Percentiles rank a stretch among this genome's conserved stretches.
Evolutionary conservation across 169 alveolate species (phyloP).

Genomic region (Plasmodium gonderi): DNA sequence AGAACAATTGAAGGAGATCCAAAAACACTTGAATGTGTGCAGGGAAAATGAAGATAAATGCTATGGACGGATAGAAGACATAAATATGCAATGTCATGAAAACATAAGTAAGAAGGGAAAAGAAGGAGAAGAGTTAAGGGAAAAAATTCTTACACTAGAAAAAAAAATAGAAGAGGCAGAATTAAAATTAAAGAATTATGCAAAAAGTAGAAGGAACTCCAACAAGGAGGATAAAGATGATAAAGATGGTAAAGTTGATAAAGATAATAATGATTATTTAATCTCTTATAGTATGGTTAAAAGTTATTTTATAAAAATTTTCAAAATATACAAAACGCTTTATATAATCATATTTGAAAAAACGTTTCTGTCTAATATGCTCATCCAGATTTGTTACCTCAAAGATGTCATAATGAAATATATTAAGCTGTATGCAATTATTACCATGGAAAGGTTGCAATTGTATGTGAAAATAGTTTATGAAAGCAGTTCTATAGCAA

Average conservation of each 20-base stretch:
- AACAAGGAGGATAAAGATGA: not conserved
- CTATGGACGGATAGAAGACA: not conserved
- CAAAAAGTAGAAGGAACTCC: not conserved
- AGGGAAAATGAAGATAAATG: slow-evolving; percentile 21
- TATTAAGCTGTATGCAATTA: not conserved
- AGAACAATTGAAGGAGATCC: not conserved
- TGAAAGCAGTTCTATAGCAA: not conserved
- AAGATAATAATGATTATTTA: slow-evolving; percentile 4
- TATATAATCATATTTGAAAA: slow-evolving; percentile 27
- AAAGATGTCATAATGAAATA: not conserved
- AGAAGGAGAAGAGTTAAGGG: not conserved
- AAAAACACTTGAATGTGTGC: slow-evolving; percentile 9
- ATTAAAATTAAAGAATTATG: not conserved
- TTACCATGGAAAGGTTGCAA: not conserved
- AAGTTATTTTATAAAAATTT: slow-evolving; percentile 14
- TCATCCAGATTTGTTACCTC: not conserved
- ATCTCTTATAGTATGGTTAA: slow-evolving; percentile 19
- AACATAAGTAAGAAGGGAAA: slow-evolving; percentile 13
- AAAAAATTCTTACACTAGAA: slow-evolving; percentile 21
- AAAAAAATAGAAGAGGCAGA: slow-evolving; percentile 4
- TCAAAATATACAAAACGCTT: slow-evolving; percentile 48
- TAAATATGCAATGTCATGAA: not conserved
- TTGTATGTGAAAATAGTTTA: not conserved
- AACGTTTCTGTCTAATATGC: not conserved
- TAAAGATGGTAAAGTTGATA: not conserved